Conservation (phyloP, 1,284 basidiomycete genomes). For the Ceratobasidium theobromae region DNA sequence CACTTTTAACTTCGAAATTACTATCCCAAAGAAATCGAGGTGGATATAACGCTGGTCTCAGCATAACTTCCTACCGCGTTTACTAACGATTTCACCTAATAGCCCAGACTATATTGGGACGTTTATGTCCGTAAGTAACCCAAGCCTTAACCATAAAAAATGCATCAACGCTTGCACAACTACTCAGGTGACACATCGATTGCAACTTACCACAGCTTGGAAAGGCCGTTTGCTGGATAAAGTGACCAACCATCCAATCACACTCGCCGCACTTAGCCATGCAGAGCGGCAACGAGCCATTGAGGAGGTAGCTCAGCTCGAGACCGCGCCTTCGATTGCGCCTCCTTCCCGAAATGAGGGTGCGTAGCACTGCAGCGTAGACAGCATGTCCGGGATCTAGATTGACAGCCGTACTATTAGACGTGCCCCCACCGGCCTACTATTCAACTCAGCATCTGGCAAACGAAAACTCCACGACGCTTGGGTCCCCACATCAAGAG, state of each 20-base stretch:
- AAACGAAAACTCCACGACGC: background rate
- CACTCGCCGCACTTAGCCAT: constrained; percentile 9
- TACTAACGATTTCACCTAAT: background rate
- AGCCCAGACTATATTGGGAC: constrained; percentile 27
- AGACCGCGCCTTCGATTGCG: constrained; percentile 7
- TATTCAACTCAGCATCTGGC: constrained; percentile 4
- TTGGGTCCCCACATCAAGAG: background rate
- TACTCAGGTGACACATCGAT: constrained; percentile 22
- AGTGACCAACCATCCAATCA: constrained; percentile 12
- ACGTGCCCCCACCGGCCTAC: constrained; percentile 15
- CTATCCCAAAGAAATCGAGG: constrained; percentile 20
- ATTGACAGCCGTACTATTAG: background rate
- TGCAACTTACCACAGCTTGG: constrained; percentile 13
- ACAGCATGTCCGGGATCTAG: background rate
- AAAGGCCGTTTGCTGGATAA: constrained; percentile 25
- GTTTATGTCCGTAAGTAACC: constrained; percentile 23
- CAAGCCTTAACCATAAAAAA: background rate
- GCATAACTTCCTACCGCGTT: background rate
- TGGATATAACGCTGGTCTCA: background rate
- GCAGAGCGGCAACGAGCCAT: constrained; percentile 9
- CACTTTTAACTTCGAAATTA: constrained; percentile 14
- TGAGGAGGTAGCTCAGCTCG: constrained; percentile 10
- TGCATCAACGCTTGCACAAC: background rate
- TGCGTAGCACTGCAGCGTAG: background rate
- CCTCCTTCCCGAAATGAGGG: constrained; percentile 15